Base-by-base conservation (phyloP, 805 yeast genomes). In the Saccharomycopsis sp. region DNA sequence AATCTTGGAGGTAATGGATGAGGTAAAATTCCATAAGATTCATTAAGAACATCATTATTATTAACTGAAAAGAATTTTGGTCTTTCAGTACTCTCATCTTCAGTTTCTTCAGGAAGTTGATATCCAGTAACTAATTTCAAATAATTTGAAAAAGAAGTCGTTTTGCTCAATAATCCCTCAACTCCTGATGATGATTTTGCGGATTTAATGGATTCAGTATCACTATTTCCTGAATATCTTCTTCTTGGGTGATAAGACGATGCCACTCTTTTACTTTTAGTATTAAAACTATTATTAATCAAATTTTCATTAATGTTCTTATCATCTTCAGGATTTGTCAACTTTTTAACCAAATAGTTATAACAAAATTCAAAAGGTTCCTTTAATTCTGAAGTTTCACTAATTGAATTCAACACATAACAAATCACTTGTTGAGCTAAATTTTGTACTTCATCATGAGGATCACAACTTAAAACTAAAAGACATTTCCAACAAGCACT, bases 401-500 rank as follows among this genome's bases (percentile, higher is more conserved):
- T 64, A 64, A 41, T 62, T 54, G 50, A 66, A 61, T 9, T 54
- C 54, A 26, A 62, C 52, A 27, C 54, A 38, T 31, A 63, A 45
- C 1, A 62, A 15, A 46, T 41, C 15, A 46, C 43, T 26, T 38
- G 43, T 27, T 46, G 48, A 5, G 49, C 20, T 12, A 41, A 14
- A 21, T 41, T 71, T 43, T 73, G 75, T 5, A 88, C 87, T 57
- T 86, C 95, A 27, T 71, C 61, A 57, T 81, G 92, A 0, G 97
- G 95, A 58, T 92, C 98, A 48, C 81, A 87, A 1, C 94, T 73
- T 21, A 86, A 59, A 21, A 85, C 76, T 35, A 92, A 63, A 26
- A 89, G 57, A 0, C 89, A 77, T 49, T 86, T 83, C 96, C 97
- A 92, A 6, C 81, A 74, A 1, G 94, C 81, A 40, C 85, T 73